phyloP scores from a whole-genome alignment of 352 stramenopile species.

The Proteromonas lacertae region DNA sequence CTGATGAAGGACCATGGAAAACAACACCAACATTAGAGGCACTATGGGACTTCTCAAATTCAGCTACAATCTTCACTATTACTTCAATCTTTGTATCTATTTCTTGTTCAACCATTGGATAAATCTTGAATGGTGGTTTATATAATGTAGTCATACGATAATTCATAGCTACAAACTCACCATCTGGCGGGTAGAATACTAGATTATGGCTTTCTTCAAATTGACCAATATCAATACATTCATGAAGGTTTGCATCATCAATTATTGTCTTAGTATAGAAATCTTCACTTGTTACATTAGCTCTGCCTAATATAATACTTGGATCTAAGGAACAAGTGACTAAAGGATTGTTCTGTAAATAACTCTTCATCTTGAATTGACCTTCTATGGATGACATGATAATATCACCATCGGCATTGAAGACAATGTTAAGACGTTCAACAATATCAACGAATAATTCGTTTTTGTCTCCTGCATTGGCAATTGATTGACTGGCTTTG shows the following conservation, averaged over 20 bases:
- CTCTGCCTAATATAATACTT: slow-evolving; percentile 68
- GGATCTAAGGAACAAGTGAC: slow-evolving; percentile 74
- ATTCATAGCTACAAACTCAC: slow-evolving; percentile 71
- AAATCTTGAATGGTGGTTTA: slow-evolving; percentile 77
- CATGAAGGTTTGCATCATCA: slow-evolving; percentile 95
- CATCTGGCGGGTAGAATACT: slow-evolving; percentile 42
- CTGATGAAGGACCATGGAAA: slow-evolving; percentile 43
- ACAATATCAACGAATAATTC: slow-evolving; percentile 98
- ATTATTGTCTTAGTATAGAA: slow-evolving; percentile 55
- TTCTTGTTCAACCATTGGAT: slow-evolving; percentile 73
- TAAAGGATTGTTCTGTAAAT: slow-evolving; percentile 83
- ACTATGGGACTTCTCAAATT: slow-evolving; percentile 36
- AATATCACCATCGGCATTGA: slow-evolving; percentile 71
- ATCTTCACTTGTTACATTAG: slow-evolving; percentile 1
- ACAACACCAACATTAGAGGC: slow-evolving; percentile 72
- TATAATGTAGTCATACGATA: slow-evolving; percentile 91
- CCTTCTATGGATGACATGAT: slow-evolving; percentile 88
- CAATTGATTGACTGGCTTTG: slow-evolving; percentile 23
- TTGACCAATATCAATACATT: slow-evolving; percentile 82
- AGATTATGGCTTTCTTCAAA: slow-evolving; percentile 48
- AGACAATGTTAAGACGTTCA: slow-evolving; percentile 83
- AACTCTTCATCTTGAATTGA: slow-evolving; percentile 82
- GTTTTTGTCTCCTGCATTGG: slow-evolving; percentile 49
- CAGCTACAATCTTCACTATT: slow-evolving; percentile 14
- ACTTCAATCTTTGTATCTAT: slow-evolving; percentile 42